phyloP scores from a whole-genome alignment of 345 rosid species.

The Bruguiera gymnorhiza region DNA sequence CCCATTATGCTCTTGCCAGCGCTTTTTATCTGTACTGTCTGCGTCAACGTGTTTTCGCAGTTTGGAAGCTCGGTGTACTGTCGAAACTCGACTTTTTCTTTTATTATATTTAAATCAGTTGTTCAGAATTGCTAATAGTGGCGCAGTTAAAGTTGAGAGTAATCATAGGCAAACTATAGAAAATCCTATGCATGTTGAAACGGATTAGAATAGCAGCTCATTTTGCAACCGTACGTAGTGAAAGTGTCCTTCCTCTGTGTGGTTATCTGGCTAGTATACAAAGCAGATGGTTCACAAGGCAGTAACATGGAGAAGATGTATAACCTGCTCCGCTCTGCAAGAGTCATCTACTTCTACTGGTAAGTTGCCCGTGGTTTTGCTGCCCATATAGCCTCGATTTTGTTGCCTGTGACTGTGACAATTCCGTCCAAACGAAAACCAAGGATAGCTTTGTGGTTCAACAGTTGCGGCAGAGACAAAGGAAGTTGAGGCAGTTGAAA shows the following conservation, averaged over 20 bases:
- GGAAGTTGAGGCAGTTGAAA: constrained; percentile 39
- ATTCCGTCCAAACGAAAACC: background rate
- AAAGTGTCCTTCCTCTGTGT: background rate
- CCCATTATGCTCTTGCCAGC: background rate
- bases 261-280: background rate
- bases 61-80: too few relatives aligned
- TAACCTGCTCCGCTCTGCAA: constrained; percentile 61
- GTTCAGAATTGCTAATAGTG: too few relatives aligned
- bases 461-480: constrained; percentile 47
- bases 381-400: background rate
- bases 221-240: background rate
- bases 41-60: background rate
- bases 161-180: too few relatives aligned
- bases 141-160: too few relatives aligned
- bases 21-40: background rate
- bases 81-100: too few relatives aligned
- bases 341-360: constrained; percentile 74
- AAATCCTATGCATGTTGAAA: background rate
- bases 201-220: background rate
- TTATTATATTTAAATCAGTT: too few relatives aligned
- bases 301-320: constrained; percentile 28
- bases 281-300: constrained; percentile 44
- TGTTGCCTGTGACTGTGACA: background rate
- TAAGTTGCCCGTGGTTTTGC: constrained; percentile 5
- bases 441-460: background rate